These are phyloP conservation scores for Daucus carota DNA, from an alignment of 129 eudicot species.

Conservation along the genomic window DNA sequence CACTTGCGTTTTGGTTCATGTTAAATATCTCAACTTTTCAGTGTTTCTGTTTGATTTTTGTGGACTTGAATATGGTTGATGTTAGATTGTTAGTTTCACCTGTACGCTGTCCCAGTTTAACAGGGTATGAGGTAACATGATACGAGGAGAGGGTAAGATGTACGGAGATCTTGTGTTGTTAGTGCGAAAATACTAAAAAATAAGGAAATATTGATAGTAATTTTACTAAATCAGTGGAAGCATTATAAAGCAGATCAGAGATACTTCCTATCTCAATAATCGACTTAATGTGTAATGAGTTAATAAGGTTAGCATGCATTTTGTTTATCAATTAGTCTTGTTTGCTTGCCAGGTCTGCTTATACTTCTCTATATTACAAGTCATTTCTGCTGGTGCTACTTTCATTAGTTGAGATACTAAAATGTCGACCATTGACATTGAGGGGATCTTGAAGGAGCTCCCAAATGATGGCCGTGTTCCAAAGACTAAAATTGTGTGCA, in stretches of 20 bases:
- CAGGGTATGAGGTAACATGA: no score
- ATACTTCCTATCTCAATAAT: background rate
- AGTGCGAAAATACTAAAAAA: no score
- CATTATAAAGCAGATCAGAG: background rate
- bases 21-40: no score
- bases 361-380: background rate
- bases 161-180: no score
- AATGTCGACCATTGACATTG: conserved; percentile 14
- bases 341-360: background rate
- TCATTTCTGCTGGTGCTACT: background rate
- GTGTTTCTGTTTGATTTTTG: no score
- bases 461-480: conserved; percentile 13
- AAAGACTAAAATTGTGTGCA: conserved; percentile 14
- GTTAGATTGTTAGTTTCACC: no score
- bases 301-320: background rate
- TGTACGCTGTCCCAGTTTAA: no score
- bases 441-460: conserved; percentile 14
- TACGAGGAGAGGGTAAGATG: no score
- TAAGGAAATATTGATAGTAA: no score
- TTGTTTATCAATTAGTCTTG: background rate
- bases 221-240: no score
- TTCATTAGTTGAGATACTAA: background rate
- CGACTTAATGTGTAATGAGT: background rate
- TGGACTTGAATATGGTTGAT: no score
- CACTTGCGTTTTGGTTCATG: no score